These are phyloP conservation scores for Avicennia marina DNA, from an alignment of 257 asterid genomes.

Conservation along the genomic window DNA sequence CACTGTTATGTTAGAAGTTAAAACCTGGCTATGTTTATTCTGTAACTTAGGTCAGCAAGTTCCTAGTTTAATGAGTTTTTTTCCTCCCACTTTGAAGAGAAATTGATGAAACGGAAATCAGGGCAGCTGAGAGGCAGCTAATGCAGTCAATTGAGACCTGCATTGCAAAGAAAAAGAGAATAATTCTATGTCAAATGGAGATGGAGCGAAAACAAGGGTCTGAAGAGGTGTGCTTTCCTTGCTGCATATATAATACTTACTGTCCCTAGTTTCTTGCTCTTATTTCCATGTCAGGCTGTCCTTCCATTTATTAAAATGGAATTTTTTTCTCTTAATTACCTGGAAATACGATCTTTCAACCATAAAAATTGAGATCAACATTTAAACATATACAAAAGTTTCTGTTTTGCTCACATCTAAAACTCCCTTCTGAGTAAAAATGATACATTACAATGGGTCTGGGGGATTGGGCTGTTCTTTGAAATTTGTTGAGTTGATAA, in stretches of 20 bases:
- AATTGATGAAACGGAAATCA: slow-evolving; percentile 93
- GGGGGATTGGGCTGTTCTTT: no score
- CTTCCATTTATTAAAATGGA: no score
- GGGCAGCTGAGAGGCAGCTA: slow-evolving; percentile 87
- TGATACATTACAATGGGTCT: no score
- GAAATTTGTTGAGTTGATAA: no score
- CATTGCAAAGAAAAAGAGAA: slow-evolving; percentile 88
- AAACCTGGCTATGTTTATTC: slow-evolving; percentile 1
- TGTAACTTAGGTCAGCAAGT: slow-evolving; percentile 7
- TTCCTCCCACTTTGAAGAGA: slow-evolving; percentile 45
- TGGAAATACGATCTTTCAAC: no score
- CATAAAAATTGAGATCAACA: no score
- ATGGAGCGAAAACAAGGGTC: slow-evolving; percentile 87
- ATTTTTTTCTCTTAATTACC: no score
- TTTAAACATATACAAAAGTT: no score
- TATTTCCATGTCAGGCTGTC: no score
- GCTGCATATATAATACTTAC: background rate
- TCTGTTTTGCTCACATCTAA: no score
- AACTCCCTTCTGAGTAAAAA: no score
- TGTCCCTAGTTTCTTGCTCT: no score
- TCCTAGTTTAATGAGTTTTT: slow-evolving; percentile 10
- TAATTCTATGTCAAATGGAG: slow-evolving; percentile 78
- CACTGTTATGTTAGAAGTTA: slow-evolving; percentile 14
- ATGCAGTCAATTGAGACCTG: slow-evolving; percentile 97
- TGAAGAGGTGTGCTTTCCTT: slow-evolving; percentile 62